Evolutionary conservation across 2,329 filamentous ascomycete genomes (phyloP), one percentile per base, ranked within the genome.

Genomic region (Cladophialophora bantiana): DNA sequence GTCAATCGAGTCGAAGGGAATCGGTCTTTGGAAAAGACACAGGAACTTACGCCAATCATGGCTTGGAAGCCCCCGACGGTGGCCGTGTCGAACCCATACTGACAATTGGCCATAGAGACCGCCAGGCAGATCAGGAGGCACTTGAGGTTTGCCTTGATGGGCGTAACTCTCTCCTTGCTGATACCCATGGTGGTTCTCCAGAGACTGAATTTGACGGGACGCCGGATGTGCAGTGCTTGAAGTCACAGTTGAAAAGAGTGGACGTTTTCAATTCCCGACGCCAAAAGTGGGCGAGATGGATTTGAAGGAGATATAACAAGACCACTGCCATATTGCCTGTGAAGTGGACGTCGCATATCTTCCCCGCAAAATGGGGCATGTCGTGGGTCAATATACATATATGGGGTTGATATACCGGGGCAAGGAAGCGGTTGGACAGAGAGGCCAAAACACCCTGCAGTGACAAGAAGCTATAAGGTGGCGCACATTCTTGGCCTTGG

Each of bases 21-120:
- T 26, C 26, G 3, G 26, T 26, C 26, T 26, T 26, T 26, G 26
- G 3, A 26, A 26, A 26, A 26, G 26, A 15, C 12, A 42, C 38
- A 18, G 38, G 48, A 53, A 53, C 48, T 26, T 53, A 53, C 48
- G 0, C 83, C 83, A 0, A 83, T 82, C 82, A 84, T 84, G 1
- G 82, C 81, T 70, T 84, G 81, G 3, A 83, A 73, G 2, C 78
- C 80, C 7, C 79, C 80, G 0, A 85, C 76, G 9, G 79, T 78
- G 2, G 81, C 79, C 5, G 78, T 81, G 72, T 85, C 83, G 4
- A 84, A 78, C 1, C 83, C 83, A 72, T 85, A 85, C 70, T 86
- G 82, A 78, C 84, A 82, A 68, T 83, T 84, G 3, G 82, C 82
- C 34, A 82, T 77, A 3, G 82, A 79, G 7, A 84, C 80, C 13